Base-by-base conservation (phyloP, 768 basidiomycete species). In the Tylopilus vinaceipallidus region DNA sequence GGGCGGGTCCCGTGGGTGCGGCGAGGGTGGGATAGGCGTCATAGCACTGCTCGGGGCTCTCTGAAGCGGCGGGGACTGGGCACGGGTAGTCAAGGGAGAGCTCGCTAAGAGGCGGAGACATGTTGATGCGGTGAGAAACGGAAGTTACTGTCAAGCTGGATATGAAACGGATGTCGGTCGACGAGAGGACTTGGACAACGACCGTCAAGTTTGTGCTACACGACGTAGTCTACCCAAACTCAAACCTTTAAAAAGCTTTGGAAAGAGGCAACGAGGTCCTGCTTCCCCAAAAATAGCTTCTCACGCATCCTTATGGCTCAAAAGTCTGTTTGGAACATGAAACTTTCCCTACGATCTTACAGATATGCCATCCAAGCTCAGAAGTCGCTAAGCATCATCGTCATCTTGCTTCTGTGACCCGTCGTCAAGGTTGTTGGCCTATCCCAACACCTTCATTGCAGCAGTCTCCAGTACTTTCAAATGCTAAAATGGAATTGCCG, bases 41-140 rank as follows among this genome's bases (percentile, higher is more conserved):
- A 41, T 56, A 69, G 41, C 52, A 59, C 8, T 59, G 53, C 12
- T 69, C 67, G 30, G 47, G 47, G 17, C 29, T 33, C 1, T 66
- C 57, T 27, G 54, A 12, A 7, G 30, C 22, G 12, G 49, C 16
- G 14, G 56, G 39, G 4, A 40, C 5, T 7, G 62, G 23, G 44
- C 54, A 55, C 3, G 45, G 57, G 1, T 54, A 56, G 64, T 62
- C 61, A 36, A 51, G 51, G 14, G 53, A 13, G 32, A 37, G 46
- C 32, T 57, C 59, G 62, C 44, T 49, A 53, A 64, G 56, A 51
- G 49, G 52, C n/a, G 56, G 57, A 11, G 64, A 53, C 65, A 66
- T 66, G 53, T 20, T 47, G 47, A 37, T 32, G n/a, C n/a, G 46
- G 46, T 29, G 37, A 22, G 22, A 39, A 37, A 47, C 50, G 58